Evolutionary conservation across 2,329 filamentous ascomycete genomes (phyloP).

Genomic region (Alternaria rosae): DNA sequence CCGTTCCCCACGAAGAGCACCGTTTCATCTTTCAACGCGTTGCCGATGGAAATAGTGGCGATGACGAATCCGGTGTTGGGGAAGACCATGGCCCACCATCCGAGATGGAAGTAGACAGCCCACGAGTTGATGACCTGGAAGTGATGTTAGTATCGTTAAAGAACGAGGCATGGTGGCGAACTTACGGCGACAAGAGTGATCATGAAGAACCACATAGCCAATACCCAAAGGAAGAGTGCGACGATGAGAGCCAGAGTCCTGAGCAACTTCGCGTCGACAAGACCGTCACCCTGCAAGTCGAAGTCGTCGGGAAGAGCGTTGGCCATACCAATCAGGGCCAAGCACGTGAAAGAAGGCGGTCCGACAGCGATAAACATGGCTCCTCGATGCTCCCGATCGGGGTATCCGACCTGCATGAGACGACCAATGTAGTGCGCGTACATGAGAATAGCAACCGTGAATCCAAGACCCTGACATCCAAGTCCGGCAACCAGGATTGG

Average conservation of each 20-base stretch:
- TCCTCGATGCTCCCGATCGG: conserved; percentile 68
- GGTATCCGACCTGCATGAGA: conserved; percentile 72
- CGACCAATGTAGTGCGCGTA: conserved; percentile 75
- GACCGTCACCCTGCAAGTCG: conserved; percentile 56
- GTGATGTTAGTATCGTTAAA: conserved; percentile 44
- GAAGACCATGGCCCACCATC: conserved; percentile 68
- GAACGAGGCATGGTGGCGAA: background rate
- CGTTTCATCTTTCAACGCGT: conserved; percentile 44
- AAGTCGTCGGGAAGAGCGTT: conserved; percentile 59
- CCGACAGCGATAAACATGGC: conserved; percentile 81
- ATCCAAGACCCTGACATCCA: conserved; percentile 73
- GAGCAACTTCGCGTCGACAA: conserved; percentile 54
- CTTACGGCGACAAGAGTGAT: conserved; percentile 52
- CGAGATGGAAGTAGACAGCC: conserved; percentile 64
- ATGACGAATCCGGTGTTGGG: conserved; percentile 54
- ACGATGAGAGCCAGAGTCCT: conserved; percentile 57
- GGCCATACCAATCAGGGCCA: conserved; percentile 74
- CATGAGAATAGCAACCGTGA: conserved; percentile 74
- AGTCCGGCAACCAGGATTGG: conserved; percentile 72
- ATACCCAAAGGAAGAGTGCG: conserved; percentile 69
- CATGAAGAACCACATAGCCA: conserved; percentile 65
- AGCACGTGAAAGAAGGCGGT: conserved; percentile 73
- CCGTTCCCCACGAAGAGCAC: conserved; percentile 53
- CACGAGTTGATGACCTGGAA: conserved; percentile 42
- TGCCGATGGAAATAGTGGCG: conserved; percentile 53